Conservation (phyloP, 1,284 basidiomycete species). For the Rhodotorula mucilaginosa region DNA sequence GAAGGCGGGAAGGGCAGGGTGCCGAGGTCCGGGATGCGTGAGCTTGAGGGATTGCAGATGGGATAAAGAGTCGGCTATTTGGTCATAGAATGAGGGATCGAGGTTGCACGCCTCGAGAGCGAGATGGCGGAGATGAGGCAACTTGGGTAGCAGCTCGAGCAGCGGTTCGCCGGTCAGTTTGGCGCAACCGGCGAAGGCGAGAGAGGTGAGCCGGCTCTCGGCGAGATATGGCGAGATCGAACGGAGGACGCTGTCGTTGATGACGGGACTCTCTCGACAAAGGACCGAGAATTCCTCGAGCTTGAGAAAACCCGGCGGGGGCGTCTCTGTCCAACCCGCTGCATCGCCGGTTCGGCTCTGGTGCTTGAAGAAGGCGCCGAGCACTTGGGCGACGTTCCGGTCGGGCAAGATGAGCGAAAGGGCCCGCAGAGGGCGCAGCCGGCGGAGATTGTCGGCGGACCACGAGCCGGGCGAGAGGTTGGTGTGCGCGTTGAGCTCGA, state of each 20-base stretch:
- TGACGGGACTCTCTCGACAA: constrained; percentile 30
- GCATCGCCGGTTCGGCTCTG: constrained; percentile 1
- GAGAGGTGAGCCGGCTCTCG: constrained; percentile 9
- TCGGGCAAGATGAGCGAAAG: constrained; percentile 39
- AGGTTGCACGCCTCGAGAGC: constrained; percentile 38
- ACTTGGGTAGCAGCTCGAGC: constrained; percentile 22
- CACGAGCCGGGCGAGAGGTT: constrained; percentile 36
- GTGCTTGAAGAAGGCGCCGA: constrained; percentile 22
- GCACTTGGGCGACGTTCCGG: constrained; percentile 25
- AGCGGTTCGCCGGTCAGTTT: constrained; percentile 24
- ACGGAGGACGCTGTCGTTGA: constrained; percentile 27
- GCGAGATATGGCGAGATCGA: constrained; percentile 9
- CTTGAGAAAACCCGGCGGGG: no score
- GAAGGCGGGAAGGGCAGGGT: constrained; percentile 20
- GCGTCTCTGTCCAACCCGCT: not conserved
- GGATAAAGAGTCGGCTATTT: constrained; percentile 12
- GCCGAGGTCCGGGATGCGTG: constrained; percentile 36
- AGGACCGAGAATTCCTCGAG: constrained; percentile 37
- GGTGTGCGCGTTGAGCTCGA: constrained; percentile 39
- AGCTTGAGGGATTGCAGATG: constrained; percentile 30
- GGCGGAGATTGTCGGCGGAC: constrained; percentile 26
- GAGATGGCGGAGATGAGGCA: constrained; percentile 29
- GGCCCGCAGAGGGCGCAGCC: constrained; percentile 18
- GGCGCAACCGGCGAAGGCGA: constrained; percentile 36
- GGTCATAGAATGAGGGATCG: constrained; percentile 21